phyloP scores from a whole-genome alignment of 495 filamentous ascomycete species.

The Copromyces sp. region DNA sequence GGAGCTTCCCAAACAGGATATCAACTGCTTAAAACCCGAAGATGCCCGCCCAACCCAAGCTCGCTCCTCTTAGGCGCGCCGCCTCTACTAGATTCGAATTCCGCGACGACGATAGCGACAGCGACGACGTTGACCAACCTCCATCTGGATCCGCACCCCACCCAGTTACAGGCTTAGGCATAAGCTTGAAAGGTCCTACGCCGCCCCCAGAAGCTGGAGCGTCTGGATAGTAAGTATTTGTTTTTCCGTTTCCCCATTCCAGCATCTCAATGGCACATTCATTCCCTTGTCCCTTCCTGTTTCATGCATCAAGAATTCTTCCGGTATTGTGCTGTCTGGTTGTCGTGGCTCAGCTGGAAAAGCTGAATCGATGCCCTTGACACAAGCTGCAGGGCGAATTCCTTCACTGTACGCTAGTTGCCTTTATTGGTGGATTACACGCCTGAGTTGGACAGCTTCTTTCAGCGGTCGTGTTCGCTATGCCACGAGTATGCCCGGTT shows the following conservation, averaged over 20 bases:
- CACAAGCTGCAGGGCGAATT: background rate
- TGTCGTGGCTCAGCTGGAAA: background rate
- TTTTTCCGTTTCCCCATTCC: background rate
- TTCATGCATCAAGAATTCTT: background rate
- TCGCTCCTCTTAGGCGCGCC: background rate
- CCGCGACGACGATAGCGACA: background rate
- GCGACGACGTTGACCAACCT: background rate
- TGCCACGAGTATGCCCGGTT: background rate
- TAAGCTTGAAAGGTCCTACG: background rate
- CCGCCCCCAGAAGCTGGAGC: background rate
- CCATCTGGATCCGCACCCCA: background rate
- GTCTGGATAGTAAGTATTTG: background rate
- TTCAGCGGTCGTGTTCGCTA: background rate
- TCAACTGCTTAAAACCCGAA: background rate
- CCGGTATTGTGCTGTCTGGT: background rate
- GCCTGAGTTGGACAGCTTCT: background rate
- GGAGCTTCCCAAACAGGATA: background rate
- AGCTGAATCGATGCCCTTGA: background rate
- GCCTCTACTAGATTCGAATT: background rate
- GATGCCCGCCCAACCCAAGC: background rate
- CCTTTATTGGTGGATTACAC: background rate
- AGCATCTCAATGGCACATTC: background rate
- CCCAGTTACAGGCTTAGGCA: background rate
- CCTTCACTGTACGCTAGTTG: background rate
- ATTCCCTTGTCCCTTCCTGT: background rate